Conservation (phyloP, 1,284 basidiomycete genomes). For the Leccinum solheimii region DNA sequence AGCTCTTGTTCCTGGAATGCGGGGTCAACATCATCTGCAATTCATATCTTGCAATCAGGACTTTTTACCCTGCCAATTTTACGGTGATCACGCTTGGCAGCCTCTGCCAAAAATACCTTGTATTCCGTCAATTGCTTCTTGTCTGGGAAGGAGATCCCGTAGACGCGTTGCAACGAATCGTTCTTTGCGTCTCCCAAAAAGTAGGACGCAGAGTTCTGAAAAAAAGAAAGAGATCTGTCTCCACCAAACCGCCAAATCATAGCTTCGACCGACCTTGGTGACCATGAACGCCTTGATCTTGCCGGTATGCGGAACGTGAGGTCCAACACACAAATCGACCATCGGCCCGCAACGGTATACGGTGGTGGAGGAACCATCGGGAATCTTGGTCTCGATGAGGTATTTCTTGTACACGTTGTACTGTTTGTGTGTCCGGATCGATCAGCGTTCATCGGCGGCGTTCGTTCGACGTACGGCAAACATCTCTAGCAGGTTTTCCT, state of each 20-base stretch:
- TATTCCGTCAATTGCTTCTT: conserved; percentile 95
- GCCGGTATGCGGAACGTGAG: conserved; percentile 97
- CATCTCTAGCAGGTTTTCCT: conserved; percentile 95
- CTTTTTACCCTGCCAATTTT: conserved; percentile 83
- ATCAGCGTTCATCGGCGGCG: conserved; percentile 11
- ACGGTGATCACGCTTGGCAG: conserved; percentile 95
- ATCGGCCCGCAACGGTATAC: conserved; percentile 99
- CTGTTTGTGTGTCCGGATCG: conserved; percentile 41
- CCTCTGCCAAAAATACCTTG: conserved; percentile 95
- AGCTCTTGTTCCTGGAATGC: conserved; percentile 84
- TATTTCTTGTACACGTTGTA: conserved; percentile 99
- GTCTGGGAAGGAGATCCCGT: conserved; percentile 99
- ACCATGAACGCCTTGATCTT: conserved; percentile 97
- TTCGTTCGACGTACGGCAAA: conserved; percentile 70
- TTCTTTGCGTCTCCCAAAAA: conserved; percentile 96
- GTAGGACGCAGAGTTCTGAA: conserved; percentile 94
- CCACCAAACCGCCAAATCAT: not conserved
- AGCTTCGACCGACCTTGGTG: conserved; percentile 66
- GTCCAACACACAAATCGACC: conserved; percentile 96
- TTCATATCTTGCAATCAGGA: conserved; percentile 7
- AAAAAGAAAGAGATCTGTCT: not conserved
- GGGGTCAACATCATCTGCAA: conserved; percentile 8
- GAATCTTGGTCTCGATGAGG: conserved; percentile 94
- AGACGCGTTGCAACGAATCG: conserved; percentile 95
- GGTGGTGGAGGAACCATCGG: conserved; percentile 95